Conservation (phyloP, 257 asterid genomes). For the Ligustrum vulgare region DNA sequence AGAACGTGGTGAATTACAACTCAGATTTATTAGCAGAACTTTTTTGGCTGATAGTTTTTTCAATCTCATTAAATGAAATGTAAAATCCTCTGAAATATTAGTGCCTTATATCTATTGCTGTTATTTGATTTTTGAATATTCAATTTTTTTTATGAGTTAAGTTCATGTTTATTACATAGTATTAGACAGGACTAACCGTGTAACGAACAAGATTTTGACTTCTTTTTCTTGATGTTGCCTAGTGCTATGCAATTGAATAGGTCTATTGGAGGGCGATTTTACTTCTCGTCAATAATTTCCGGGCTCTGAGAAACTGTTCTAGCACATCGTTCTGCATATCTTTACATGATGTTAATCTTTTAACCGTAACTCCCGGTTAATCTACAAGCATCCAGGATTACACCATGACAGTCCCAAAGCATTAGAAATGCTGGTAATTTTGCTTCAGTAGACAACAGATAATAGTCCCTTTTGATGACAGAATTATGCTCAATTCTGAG, state of each 20-base stretch:
- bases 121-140: not conserved
- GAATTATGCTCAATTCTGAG: not conserved
- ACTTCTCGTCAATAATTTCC: too few relatives aligned
- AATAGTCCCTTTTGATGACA: not conserved
- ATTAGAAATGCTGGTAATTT: not conserved
- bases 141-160: not conserved
- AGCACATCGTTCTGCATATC: not conserved
- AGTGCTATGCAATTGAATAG: not conserved
- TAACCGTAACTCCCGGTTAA: not conserved
- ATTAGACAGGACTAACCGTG: not conserved
- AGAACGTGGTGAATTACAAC: not conserved
- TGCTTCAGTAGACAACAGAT: not conserved
- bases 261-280: not conserved
- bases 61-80: conserved; percentile 23
- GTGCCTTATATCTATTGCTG: too few relatives aligned
- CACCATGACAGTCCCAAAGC: not conserved
- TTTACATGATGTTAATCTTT: not conserved
- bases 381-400: not conserved
- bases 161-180: not conserved
- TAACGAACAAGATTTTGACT: not conserved
- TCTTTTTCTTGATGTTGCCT: not conserved
- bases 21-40: conserved; percentile 11
- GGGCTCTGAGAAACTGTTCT: not conserved
- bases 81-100: too few relatives aligned
- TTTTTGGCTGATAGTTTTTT: conserved; percentile 24